phyloP scores from a whole-genome alignment of 345 rosid species.

The Boechera stricta region DNA sequence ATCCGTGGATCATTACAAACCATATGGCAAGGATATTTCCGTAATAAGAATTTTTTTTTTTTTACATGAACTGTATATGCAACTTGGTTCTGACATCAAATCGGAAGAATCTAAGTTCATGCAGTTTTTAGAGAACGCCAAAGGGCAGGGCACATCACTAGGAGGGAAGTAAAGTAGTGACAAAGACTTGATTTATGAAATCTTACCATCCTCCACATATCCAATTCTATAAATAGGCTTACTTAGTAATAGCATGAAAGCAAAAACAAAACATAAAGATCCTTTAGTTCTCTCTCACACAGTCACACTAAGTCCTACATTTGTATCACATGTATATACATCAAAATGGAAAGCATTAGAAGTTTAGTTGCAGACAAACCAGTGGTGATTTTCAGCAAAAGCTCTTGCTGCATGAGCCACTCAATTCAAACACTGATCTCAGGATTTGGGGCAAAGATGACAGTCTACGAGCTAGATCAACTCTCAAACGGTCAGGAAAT shows the following conservation, averaged over 20 bases:
- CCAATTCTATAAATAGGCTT: constrained; percentile 43
- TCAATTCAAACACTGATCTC: constrained; percentile 64
- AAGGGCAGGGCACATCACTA: constrained; percentile 40
- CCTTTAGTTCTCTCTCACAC: constrained; percentile 26
- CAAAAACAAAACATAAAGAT: constrained; percentile 32
- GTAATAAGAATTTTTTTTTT: too few species aligned
- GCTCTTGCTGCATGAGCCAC: constrained; percentile 79
- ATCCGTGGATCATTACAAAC: constrained; percentile 38
- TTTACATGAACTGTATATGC: constrained; percentile 43
- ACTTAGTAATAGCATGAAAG: constrained; percentile 13
- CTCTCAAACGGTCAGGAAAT: constrained; percentile 60
- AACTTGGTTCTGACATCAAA: constrained; percentile 37
- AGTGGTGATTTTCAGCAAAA: constrained; percentile 88
- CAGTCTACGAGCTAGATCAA: constrained; percentile 73
- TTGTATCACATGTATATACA: constrained; percentile 25
- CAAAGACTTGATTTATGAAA: constrained; percentile 38
- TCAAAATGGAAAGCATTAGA: constrained; percentile 51
- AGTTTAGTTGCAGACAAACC: constrained; percentile 68
- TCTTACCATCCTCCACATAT: constrained; percentile 28
- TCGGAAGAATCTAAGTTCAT: constrained; percentile 32
- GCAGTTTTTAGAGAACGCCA: constrained; percentile 40
- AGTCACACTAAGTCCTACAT: constrained; percentile 18
- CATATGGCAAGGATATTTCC: constrained; percentile 37
- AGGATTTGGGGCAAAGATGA: constrained; percentile 77
- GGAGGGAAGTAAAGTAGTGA: constrained; percentile 39